A percentile compares a stretch with the other conserved stretches of the same genome.
phyloP scores from a whole-genome alignment of 2,329 filamentous ascomycete genomes.

The Aspergillus brasiliensis region DNA sequence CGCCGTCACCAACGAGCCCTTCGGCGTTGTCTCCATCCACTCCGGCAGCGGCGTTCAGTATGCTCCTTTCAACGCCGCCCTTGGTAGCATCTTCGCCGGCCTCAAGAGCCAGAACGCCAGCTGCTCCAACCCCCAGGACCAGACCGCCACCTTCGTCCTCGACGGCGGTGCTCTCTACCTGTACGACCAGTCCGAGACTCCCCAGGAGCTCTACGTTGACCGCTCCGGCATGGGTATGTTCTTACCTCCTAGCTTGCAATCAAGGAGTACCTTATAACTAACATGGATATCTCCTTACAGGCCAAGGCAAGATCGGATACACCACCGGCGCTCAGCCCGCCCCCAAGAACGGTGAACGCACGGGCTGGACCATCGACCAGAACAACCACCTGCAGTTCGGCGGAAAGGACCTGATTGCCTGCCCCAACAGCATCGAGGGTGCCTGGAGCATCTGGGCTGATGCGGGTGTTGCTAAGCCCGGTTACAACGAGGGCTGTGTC shows the following conservation, averaged over 20 bases:
- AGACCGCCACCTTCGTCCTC: conserved; percentile 56
- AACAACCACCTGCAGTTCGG: conserved; percentile 52
- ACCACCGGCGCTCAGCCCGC: conserved; percentile 47
- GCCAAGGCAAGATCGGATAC: conserved; percentile 58
- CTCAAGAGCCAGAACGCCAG: conserved; percentile 50
- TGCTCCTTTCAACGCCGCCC: conserved; percentile 48
- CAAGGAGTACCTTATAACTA: too few relatives aligned
- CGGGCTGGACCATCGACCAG: conserved; percentile 51
- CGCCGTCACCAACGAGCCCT: conserved; percentile 35
- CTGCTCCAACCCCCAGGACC: conserved; percentile 45
- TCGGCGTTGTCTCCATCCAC: conserved; percentile 54
- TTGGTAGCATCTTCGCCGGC: conserved; percentile 49
- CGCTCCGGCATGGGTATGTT: conserved; percentile 60
- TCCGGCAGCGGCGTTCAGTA: conserved; percentile 56
- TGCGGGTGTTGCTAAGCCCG: conserved; percentile 31
- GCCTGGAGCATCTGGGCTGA: conserved; percentile 44
- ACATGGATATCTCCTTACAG: conserved; percentile 28
- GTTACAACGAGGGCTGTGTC: conserved; percentile 37
- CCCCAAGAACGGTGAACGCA: conserved; percentile 44
- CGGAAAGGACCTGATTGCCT: conserved; percentile 53
- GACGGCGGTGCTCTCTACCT: conserved; percentile 52
- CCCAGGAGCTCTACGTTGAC: conserved; percentile 58
- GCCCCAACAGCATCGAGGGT: conserved; percentile 50
- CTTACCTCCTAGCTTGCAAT: neutral
- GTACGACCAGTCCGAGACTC: conserved; percentile 46